phyloP scores from a whole-genome alignment of 2,329 filamentous ascomycete genomes.

The Helicocarpus griseus region DNA sequence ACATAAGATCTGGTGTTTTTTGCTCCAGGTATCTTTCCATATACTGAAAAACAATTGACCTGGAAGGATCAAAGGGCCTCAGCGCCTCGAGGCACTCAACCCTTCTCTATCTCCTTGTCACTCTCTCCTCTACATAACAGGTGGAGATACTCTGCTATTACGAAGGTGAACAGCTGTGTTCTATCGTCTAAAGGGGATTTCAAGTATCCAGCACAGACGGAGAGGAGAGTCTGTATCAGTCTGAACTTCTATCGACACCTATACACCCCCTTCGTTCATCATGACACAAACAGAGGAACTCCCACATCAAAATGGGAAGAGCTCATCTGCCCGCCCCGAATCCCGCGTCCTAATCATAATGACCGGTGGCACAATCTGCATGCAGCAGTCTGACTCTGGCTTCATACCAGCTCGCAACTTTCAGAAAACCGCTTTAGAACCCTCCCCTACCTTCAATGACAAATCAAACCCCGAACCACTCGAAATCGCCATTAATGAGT shows the following conservation, averaged over 20 bases:
- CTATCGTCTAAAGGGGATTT: too few relatives aligned
- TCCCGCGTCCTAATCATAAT: constrained; percentile 82
- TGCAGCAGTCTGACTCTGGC: constrained; percentile 71
- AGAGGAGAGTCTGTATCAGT: too few relatives aligned
- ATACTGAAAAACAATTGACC: too few relatives aligned
- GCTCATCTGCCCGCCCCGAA: constrained; percentile 40
- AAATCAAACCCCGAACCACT: constrained; percentile 48
- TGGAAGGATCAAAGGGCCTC: too few relatives aligned
- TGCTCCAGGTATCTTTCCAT: too few relatives aligned
- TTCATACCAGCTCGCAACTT: constrained; percentile 74
- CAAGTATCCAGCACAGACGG: too few relatives aligned
- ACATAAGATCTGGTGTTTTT: too few relatives aligned
- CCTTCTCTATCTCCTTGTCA: too few relatives aligned
- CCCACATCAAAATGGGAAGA: not conserved
- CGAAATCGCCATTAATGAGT: constrained; percentile 45
- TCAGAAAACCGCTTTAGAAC: constrained; percentile 70
- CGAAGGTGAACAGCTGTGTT: too few relatives aligned
- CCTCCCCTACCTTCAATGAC: constrained; percentile 79
- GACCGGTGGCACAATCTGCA: constrained; percentile 75
- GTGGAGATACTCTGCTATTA: too few relatives aligned
- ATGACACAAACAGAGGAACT: not conserved
- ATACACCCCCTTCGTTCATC: not conserved
- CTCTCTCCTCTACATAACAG: too few relatives aligned
- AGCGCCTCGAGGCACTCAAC: too few relatives aligned
- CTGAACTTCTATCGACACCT: not conserved